Conservation (phyloP, 148 eudicot species). For the Nepenthes gracilis region DNA sequence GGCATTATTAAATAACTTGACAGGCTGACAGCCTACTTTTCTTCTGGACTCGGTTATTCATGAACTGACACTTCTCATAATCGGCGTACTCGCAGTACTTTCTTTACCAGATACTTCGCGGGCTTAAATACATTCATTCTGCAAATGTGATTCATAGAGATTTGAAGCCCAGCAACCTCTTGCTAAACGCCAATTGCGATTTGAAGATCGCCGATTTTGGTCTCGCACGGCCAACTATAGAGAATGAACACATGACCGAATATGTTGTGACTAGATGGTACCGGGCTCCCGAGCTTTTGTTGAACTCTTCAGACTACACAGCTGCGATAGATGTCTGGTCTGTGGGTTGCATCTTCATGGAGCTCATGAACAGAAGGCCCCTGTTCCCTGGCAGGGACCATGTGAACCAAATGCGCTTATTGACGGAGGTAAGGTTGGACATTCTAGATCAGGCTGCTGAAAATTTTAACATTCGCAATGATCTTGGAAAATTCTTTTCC, state of each 20-base stretch:
- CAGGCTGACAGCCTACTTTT: too few relatives aligned
- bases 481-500: too few relatives aligned
- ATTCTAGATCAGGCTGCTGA: not conserved
- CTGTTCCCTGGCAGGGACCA: conserved; percentile 80
- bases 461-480: too few relatives aligned
- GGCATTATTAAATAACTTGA: not conserved
- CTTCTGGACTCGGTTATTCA: too few relatives aligned
- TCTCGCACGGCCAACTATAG: conserved; percentile 66
- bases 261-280: conserved; percentile 94
- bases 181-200: conserved; percentile 78
- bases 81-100: conserved; percentile 53
- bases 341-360: conserved; percentile 92
- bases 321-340: conserved; percentile 93
- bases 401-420: conserved; percentile 70
- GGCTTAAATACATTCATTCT: conserved; percentile 79
- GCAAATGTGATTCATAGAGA: conserved; percentile 82
- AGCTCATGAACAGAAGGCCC: conserved; percentile 78
- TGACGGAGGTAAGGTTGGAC: conserved; percentile 51
- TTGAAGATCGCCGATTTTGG: conserved; percentile 88
- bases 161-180: conserved; percentile 77
- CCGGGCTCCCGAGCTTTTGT: conserved; percentile 78
- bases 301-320: conserved; percentile 82
- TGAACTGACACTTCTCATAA: conserved; percentile 1
- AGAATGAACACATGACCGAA: conserved; percentile 84
- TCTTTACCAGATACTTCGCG: conserved; percentile 82